These are phyloP conservation scores for Sugiyamaella lignohabitans DNA, from an alignment of 805 yeast genomes.

Conservation along the genomic window DNA sequence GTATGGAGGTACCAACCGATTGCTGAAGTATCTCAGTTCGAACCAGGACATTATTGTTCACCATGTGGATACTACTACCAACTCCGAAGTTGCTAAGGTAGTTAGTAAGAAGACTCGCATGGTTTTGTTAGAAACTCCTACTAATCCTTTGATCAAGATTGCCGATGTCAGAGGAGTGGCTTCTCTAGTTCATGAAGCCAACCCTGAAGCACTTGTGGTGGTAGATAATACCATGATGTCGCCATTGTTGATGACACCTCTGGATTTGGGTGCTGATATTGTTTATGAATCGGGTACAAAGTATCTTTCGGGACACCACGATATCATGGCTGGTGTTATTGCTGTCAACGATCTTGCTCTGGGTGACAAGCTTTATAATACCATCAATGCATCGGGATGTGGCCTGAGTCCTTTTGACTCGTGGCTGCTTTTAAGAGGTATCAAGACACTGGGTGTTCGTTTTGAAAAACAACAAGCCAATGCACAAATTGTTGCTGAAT, in stretches of 20 bases:
- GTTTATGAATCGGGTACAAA: conserved; percentile 94
- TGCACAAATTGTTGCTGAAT: conserved; percentile 68
- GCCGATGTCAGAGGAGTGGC: conserved; percentile 70
- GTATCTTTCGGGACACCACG: conserved; percentile 91
- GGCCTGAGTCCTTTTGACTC: conserved; percentile 90
- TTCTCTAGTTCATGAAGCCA: conserved; percentile 55
- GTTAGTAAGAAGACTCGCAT: conserved; percentile 57
- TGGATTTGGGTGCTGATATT: conserved; percentile 81
- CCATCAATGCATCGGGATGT: conserved; percentile 84
- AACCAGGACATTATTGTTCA: conserved; percentile 59
- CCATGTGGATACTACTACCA: conserved; percentile 78
- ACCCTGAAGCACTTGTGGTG: conserved; percentile 68
- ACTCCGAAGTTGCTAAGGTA: conserved; percentile 51
- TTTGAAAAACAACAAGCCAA: conserved; percentile 83
- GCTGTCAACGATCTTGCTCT: conserved; percentile 60
- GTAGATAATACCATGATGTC: conserved; percentile 98
- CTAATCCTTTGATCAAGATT: conserved; percentile 87
- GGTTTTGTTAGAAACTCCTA: conserved; percentile 86
- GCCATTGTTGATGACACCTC: conserved; percentile 77
- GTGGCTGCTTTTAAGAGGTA: conserved; percentile 83
- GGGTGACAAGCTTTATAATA: conserved; percentile 64
- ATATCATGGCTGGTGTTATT: conserved; percentile 90
- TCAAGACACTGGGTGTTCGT: conserved; percentile 80
- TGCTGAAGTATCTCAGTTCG: conserved; percentile 62
- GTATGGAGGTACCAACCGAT: conserved; percentile 89